Conservation (phyloP, 768 basidiomycete species). For the Serendipita sp. region DNA sequence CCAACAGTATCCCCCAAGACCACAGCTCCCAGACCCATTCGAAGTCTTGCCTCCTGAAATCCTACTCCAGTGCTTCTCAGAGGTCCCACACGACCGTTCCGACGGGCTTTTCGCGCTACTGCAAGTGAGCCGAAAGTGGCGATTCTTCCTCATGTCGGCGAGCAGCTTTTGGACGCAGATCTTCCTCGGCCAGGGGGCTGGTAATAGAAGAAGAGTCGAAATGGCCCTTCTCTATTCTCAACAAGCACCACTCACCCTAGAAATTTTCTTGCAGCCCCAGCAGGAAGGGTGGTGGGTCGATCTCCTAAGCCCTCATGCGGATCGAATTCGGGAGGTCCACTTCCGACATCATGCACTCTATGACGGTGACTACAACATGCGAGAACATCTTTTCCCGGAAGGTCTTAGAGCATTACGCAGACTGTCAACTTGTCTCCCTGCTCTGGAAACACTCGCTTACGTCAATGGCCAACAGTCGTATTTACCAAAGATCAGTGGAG, state of each 20-base stretch:
- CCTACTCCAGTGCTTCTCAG: not conserved
- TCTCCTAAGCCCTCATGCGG: not conserved
- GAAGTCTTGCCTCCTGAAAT: not conserved
- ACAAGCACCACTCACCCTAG: not conserved
- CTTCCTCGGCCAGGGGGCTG: not conserved
- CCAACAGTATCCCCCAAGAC: not conserved
- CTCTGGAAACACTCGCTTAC: not conserved
- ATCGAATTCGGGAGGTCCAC: not conserved
- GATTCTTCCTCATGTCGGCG: not conserved
- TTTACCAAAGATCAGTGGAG: not conserved
- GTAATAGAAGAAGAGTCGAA: not conserved
- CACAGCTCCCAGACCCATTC: not conserved
- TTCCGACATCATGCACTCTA: not conserved
- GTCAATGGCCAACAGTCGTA: not conserved
- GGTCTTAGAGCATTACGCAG: not conserved
- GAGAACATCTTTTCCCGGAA: not conserved
- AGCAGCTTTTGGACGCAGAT: constrained; percentile 1
- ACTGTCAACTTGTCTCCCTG: not conserved
- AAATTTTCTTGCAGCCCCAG: not conserved
- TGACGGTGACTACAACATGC: not conserved
- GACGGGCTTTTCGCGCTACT: not conserved
- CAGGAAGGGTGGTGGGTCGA: not conserved
- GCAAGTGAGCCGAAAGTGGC: not conserved
- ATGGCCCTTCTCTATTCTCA: not conserved
- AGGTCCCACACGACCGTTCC: not conserved